Conservation (phyloP, 1,139 yeast genomes). For the Sugiyamaella grinbergsii region DNA sequence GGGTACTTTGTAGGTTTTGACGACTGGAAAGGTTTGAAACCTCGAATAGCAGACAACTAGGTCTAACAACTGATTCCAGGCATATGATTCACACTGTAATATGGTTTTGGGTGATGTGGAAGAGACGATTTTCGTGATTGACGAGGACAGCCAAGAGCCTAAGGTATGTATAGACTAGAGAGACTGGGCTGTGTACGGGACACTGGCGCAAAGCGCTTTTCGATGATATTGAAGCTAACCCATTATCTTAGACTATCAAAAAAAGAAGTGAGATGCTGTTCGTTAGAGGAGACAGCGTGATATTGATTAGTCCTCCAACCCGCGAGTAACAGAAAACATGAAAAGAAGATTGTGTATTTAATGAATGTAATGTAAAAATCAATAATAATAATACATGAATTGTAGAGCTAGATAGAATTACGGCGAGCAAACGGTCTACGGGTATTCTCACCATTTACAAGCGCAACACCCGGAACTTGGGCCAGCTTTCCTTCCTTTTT, state of each 20-base stretch:
- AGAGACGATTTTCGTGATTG: slow-evolving; percentile 70
- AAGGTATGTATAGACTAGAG: slow-evolving; percentile 38
- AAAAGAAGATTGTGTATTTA: background rate
- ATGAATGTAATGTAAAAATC: slow-evolving; percentile 12
- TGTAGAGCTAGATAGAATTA: slow-evolving; percentile 54
- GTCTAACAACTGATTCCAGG: slow-evolving; percentile 43
- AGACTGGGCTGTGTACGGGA: too few species aligned
- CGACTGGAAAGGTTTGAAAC: too few species aligned
- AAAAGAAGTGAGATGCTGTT: slow-evolving; percentile 86
- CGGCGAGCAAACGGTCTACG: slow-evolving; percentile 50
- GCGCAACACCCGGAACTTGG: slow-evolving; percentile 56
- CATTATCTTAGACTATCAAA: slow-evolving; percentile 47
- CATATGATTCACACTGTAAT: slow-evolving; percentile 95
- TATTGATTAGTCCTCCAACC: slow-evolving; percentile 59
- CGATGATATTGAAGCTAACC: too few species aligned
- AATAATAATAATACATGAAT: slow-evolving; percentile 5
- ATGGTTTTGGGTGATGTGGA: slow-evolving; percentile 92
- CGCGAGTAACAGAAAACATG: slow-evolving; percentile 16
- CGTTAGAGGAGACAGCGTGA: slow-evolving; percentile 94
- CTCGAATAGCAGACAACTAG: too few species aligned
- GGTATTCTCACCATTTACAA: slow-evolving; percentile 32
- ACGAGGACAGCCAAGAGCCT: slow-evolving; percentile 50
- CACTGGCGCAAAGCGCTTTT: too few species aligned
- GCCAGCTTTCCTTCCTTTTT: slow-evolving; percentile 59
- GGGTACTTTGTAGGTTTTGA: too few species aligned